Conservation (phyloP, 2,329 filamentous ascomycete species). For the Westerdykella ornata region DNA sequence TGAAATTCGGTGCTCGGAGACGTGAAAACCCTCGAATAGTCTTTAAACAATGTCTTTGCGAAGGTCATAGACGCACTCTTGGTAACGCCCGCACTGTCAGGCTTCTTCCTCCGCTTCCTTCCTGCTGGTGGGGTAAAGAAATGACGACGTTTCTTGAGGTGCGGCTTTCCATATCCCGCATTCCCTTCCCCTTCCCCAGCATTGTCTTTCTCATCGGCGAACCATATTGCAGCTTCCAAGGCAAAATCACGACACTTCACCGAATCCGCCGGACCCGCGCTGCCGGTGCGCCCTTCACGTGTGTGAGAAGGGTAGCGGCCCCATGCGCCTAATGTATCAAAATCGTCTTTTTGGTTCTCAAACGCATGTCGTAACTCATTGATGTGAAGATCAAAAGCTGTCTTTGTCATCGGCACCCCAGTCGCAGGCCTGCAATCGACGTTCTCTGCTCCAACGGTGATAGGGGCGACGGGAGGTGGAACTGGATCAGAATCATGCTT, state of each 20-base stretch:
- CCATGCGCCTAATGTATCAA: slow-evolving; percentile 37
- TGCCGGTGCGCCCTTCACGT: slow-evolving; percentile 36
- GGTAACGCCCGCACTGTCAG: slow-evolving; percentile 59
- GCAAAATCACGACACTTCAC: slow-evolving; percentile 42
- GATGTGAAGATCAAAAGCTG: slow-evolving; percentile 1
- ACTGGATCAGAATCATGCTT: no score
- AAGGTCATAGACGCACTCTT: slow-evolving; percentile 47
- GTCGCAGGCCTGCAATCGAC: no score
- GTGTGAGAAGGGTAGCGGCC: slow-evolving; percentile 43
- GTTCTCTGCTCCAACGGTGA: no score
- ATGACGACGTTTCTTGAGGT: slow-evolving; percentile 18
- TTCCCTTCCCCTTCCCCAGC: background rate
- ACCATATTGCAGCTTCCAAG: slow-evolving; percentile 26
- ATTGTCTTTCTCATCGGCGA: slow-evolving; percentile 14
- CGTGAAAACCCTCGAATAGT: slow-evolving; percentile 42
- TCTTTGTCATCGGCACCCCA: no score
- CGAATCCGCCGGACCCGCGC: slow-evolving; percentile 35
- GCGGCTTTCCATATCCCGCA: slow-evolving; percentile 19
- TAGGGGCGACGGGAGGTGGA: no score
- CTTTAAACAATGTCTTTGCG: slow-evolving; percentile 37
- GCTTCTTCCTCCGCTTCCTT: slow-evolving; percentile 48
- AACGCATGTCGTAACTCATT: slow-evolving; percentile 14
- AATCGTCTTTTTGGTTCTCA: slow-evolving; percentile 22
- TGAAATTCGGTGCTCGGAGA: slow-evolving; percentile 36
- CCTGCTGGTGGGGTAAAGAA: slow-evolving; percentile 17